Percentiles rank a stretch among this genome's conserved stretches.
phyloP scores from a whole-genome alignment of 148 eudicot genomes.

The Fagopyrum esculentum region DNA sequence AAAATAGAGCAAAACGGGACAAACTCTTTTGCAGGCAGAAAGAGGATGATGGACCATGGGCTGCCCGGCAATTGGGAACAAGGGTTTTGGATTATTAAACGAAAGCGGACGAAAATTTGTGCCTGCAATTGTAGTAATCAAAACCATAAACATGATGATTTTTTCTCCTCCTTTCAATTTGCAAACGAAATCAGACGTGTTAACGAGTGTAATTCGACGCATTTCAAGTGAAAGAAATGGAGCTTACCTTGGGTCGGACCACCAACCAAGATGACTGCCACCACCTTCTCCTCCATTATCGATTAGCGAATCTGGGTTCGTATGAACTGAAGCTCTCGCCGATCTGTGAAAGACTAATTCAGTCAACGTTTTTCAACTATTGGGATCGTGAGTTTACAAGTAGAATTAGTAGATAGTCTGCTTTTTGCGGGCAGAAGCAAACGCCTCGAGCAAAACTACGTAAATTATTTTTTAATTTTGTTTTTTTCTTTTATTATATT shows the following conservation, averaged over 20 bases:
- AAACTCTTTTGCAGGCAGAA: conserved; percentile 89
- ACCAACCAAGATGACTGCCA: conserved; percentile 87
- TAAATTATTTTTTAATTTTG: neutral
- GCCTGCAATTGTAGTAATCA: conserved; percentile 30
- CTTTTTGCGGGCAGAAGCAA: neutral
- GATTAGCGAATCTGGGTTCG: neutral
- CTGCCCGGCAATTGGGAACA: conserved; percentile 91
- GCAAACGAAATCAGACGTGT: neutral
- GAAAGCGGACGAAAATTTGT: conserved; percentile 88
- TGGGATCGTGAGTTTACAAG: neutral
- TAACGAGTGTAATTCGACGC: neutral
- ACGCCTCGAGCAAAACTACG: neutral
- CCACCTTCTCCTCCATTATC: conserved; percentile 63
- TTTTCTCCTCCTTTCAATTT: neutral
- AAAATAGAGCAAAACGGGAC: neutral
- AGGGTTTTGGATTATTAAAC: conserved; percentile 82
- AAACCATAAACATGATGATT: neutral
- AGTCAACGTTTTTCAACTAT: conserved; percentile 13
- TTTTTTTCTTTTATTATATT: neutral
- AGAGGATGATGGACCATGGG: conserved; percentile 95
- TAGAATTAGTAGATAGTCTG: neutral
- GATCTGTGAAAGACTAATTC: conserved; percentile 23
- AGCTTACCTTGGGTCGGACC: conserved; percentile 82
- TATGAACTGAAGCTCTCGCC: conserved; percentile 4
- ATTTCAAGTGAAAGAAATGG: neutral